Conservation (phyloP, 495 filamentous ascomycete species). For the Jackrogersella multiformis region DNA sequence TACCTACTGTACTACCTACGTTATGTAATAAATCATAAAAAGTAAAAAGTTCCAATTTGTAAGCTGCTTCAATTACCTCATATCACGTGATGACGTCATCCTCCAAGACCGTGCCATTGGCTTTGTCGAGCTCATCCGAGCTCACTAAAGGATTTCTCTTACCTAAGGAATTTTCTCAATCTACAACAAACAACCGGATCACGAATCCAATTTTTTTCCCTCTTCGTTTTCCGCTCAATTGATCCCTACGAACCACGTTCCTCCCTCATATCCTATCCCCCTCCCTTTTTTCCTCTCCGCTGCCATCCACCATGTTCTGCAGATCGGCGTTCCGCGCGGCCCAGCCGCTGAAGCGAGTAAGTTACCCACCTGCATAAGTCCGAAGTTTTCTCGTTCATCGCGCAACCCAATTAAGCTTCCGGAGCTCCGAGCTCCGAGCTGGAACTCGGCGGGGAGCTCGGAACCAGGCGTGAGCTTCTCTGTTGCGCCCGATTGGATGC, state of each 20-base stretch:
- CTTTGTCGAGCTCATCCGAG: constrained; percentile 27
- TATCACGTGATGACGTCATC: constrained; percentile 45
- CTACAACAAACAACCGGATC: constrained; percentile 4
- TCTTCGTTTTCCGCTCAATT: constrained; percentile 20
- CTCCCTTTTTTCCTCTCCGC: too few relatives aligned
- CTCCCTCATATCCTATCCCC: too few relatives aligned
- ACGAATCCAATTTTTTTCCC: too few relatives aligned
- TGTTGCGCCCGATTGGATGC: constrained; percentile 39
- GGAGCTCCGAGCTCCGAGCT: constrained; percentile 33
- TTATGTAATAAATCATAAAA: too few relatives aligned
- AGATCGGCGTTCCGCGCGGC: constrained; percentile 55
- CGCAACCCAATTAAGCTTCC: too few relatives aligned
- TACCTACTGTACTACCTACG: too few relatives aligned
- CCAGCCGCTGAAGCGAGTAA: constrained; percentile 58
- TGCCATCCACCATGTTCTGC: constrained; percentile 52
- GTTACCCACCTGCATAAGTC: constrained; percentile 40
- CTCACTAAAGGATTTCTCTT: constrained; percentile 1
- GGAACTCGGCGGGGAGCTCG: background rate
- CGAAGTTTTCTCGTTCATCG: too few relatives aligned
- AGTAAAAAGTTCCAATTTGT: constrained; percentile 17
- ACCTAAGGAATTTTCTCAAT: constrained; percentile 1
- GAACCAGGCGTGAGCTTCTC: constrained; percentile 27
- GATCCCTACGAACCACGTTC: background rate
- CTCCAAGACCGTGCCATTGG: constrained; percentile 33
- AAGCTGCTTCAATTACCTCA: constrained; percentile 21